phyloP scores from a whole-genome alignment of 192 early-diverging fungal genomes.

The Backusella circina region DNA sequence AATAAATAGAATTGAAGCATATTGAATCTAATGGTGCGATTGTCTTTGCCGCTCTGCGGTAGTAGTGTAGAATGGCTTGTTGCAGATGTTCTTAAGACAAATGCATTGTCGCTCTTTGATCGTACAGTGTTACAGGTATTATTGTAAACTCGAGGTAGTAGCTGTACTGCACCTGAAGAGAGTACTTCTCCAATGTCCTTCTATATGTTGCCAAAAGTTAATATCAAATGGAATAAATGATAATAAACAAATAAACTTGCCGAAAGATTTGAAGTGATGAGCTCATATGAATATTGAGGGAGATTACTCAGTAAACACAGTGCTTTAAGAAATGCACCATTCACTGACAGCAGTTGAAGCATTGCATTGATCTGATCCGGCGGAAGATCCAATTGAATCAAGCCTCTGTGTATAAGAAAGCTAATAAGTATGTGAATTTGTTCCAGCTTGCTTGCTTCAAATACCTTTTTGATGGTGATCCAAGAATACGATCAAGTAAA shows the following conservation, averaged over 20 bases:
- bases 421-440: not conserved
- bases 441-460: not conserved
- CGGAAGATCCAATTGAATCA: not conserved
- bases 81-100: not conserved
- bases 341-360: not conserved
- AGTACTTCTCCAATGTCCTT: not conserved
- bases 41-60: not conserved
- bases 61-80: not conserved
- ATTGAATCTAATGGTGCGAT: not conserved
- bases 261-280: not conserved
- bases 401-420: not conserved
- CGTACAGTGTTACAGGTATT: not conserved
- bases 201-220: not conserved
- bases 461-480: not conserved
- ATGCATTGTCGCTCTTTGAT: not conserved
- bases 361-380: not conserved
- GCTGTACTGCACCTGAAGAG: not conserved
- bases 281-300: not conserved
- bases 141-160: not conserved
- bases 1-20: conserved; percentile 2
- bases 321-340: not conserved
- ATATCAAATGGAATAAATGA: not conserved
- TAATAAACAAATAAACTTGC: not conserved
- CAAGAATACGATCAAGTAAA: not conserved
- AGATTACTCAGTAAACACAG: not conserved